Percentiles rank a stretch among this genome's conserved stretches.
These are phyloP conservation scores for Juncus inflexus DNA, from an alignment of 176 grass and related monocot genomes.

Conservation along the genomic window DNA sequence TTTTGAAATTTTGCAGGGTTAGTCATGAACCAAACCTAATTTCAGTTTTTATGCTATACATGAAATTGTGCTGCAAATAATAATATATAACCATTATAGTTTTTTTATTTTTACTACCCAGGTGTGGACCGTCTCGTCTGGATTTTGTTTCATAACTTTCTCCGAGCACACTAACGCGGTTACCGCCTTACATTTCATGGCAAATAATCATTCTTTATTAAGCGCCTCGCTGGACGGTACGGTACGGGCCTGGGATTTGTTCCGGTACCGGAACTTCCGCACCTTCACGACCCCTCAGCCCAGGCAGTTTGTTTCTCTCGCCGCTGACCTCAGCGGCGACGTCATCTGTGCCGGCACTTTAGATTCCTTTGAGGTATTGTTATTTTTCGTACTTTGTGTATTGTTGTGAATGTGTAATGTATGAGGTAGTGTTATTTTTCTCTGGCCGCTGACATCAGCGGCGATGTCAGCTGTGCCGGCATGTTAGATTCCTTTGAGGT, in stretches of 20 bases:
- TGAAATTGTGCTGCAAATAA: too few relatives aligned
- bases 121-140: conserved; percentile 91
- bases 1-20: too few relatives aligned
- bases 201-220: conserved; percentile 90
- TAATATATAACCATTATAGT: neutral
- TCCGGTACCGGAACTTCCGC: conserved; percentile 90
- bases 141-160: conserved; percentile 96
- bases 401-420: neutral
- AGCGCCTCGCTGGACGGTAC: conserved; percentile 96
- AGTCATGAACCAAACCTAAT: too few relatives aligned
- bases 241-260: conserved; percentile 87
- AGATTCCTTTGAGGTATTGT: conserved; percentile 90
- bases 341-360: conserved; percentile 96
- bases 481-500: conserved; percentile 99
- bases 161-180: conserved; percentile 92
- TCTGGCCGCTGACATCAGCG: conserved; percentile 78
- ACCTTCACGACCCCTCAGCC: conserved; percentile 86
- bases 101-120: conserved; percentile 32
- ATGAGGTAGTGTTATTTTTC: conserved; percentile 32
- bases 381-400: conserved; percentile 11
- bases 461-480: conserved; percentile 92
- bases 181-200: conserved; percentile 90
- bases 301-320: conserved; percentile 89
- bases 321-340: conserved; percentile 82
- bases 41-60: too few relatives aligned